Percentiles rank a stretch among this genome's conserved stretches.
Conservation (phyloP, 2,329 filamentous ascomycete species). For the Xylaria sp. region DNA sequence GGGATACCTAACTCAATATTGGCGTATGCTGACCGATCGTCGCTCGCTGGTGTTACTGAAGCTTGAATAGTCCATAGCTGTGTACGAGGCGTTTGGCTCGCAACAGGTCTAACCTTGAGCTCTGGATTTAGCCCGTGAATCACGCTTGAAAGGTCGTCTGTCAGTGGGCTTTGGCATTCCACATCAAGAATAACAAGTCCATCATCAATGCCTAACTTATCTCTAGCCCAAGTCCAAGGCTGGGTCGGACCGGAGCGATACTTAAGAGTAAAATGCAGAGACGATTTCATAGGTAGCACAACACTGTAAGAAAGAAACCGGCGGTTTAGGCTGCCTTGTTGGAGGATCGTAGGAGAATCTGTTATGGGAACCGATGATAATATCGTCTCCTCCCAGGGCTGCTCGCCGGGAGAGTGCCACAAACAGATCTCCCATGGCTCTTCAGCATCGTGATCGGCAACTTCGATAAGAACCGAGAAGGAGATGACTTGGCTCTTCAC, state of each 20-base stretch:
- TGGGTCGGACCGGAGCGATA: slow-evolving; percentile 65
- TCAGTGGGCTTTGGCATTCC: slow-evolving; percentile 43
- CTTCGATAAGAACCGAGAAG: slow-evolving; percentile 77
- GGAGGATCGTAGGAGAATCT: slow-evolving; percentile 62
- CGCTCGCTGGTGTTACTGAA: slow-evolving; percentile 65
- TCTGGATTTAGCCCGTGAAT: slow-evolving; percentile 67
- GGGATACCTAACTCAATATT: slow-evolving; percentile 71
- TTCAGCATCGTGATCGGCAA: slow-evolving; percentile 63
- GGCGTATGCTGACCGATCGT: slow-evolving; percentile 66
- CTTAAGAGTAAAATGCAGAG: slow-evolving; percentile 75
- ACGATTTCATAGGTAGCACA: slow-evolving; percentile 58
- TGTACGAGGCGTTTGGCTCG: slow-evolving; percentile 74
- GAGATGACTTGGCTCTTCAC: slow-evolving; percentile 59
- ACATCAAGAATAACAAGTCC: slow-evolving; percentile 67
- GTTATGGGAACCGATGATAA: slow-evolving; percentile 47
- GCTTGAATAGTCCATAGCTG: slow-evolving; percentile 75
- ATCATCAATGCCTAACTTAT: slow-evolving; percentile 71
- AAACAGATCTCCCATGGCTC: slow-evolving; percentile 77
- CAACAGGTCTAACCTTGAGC: slow-evolving; percentile 63
- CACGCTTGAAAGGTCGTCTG: slow-evolving; percentile 60
- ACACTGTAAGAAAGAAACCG: slow-evolving; percentile 65
- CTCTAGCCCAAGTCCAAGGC: slow-evolving; percentile 76
- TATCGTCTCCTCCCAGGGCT: slow-evolving; percentile 64
- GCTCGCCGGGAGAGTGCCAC: slow-evolving; percentile 73
- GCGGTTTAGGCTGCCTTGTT: slow-evolving; percentile 51